Evolutionary conservation across 2,329 filamentous ascomycete genomes (phyloP).

Genomic region (Aspergillus terreus): DNA sequence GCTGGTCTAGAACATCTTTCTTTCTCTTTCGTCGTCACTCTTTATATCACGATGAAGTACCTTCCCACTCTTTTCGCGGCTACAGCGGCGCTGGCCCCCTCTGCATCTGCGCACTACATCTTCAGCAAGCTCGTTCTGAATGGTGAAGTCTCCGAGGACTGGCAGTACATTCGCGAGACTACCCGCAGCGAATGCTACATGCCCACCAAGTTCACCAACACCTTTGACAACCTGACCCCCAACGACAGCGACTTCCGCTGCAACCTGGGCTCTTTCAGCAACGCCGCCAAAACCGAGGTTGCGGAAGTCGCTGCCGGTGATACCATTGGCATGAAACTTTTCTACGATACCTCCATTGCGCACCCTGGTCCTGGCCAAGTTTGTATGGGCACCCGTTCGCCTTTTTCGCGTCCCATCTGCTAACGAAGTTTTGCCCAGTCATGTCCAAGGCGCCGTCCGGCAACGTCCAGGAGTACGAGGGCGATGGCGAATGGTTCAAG

Average conservation of each 20-base stretch:
- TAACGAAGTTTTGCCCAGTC: not conserved
- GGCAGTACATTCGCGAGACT: conserved; percentile 16
- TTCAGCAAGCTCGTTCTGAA: conserved; percentile 17
- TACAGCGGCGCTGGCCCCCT: conserved; percentile 8
- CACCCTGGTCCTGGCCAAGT: conserved; percentile 18
- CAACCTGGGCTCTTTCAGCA: conserved; percentile 15
- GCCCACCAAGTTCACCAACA: conserved; percentile 14
- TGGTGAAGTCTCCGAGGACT: conserved; percentile 8
- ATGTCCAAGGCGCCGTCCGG: conserved; percentile 18
- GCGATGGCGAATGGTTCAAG: conserved; percentile 23
- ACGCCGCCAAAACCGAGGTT: conserved; percentile 16
- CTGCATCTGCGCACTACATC: conserved; percentile 14
- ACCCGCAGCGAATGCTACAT: conserved; percentile 12
- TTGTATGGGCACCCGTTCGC: conserved; percentile 6
- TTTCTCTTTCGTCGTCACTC: not conserved
- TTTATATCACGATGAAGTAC: conserved; percentile 8
- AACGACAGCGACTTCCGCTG: conserved; percentile 17
- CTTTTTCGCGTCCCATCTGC: not conserved
- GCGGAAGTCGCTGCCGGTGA: conserved; percentile 14
- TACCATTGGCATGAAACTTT: conserved; percentile 15
- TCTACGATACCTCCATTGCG: conserved; percentile 9
- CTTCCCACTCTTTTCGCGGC: conserved; percentile 2
- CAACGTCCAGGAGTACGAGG: conserved; percentile 17
- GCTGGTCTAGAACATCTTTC: not conserved
- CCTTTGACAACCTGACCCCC: conserved; percentile 15